Conservation (phyloP, 169 alveolate species). For the Ichthyophthirius multifiliis region DNA sequence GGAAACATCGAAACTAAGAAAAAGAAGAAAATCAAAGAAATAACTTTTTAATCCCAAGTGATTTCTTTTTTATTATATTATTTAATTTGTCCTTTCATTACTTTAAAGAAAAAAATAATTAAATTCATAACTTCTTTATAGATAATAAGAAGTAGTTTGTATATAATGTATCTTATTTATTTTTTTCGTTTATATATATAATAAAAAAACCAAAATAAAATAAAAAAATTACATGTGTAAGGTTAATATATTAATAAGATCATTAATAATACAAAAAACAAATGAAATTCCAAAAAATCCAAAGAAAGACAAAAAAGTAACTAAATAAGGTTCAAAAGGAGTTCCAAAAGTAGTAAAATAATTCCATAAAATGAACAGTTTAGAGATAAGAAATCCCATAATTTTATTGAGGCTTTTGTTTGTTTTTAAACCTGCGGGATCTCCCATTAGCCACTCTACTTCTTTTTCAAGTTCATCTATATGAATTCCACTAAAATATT, state of each 20-base stretch:
- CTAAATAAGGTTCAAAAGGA: conserved; percentile 25
- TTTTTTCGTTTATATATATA: neutral
- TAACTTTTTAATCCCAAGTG: conserved; percentile 43
- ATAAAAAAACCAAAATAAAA: conserved; percentile 9
- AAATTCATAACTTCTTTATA: conserved; percentile 10
- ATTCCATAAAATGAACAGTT: conserved; percentile 42
- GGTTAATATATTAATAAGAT: conserved; percentile 33
- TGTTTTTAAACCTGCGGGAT: conserved; percentile 63
- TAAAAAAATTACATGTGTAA: conserved; percentile 35
- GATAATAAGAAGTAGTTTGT: neutral
- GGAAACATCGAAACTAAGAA: conserved; percentile 40
- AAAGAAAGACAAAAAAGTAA: conserved; percentile 21
- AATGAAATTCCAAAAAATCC: conserved; percentile 47
- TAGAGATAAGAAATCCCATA: conserved; percentile 45
- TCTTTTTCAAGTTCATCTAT: conserved; percentile 47
- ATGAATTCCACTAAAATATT: conserved; percentile 45
- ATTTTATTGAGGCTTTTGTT: conserved; percentile 46
- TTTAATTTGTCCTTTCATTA: conserved; percentile 33
- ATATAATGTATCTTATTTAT: neutral
- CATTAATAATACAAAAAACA: conserved; percentile 36
- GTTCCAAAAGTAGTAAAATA: conserved; percentile 36
- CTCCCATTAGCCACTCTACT: conserved; percentile 58
- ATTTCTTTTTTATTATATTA: conserved; percentile 28
- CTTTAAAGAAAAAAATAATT: conserved; percentile 7
- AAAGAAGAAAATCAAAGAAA: conserved; percentile 26